Percentiles rank a stretch among this genome's conserved stretches.
Conservation (phyloP, 2,329 filamentous ascomycete genomes). For the Verticillium isaacii region DNA sequence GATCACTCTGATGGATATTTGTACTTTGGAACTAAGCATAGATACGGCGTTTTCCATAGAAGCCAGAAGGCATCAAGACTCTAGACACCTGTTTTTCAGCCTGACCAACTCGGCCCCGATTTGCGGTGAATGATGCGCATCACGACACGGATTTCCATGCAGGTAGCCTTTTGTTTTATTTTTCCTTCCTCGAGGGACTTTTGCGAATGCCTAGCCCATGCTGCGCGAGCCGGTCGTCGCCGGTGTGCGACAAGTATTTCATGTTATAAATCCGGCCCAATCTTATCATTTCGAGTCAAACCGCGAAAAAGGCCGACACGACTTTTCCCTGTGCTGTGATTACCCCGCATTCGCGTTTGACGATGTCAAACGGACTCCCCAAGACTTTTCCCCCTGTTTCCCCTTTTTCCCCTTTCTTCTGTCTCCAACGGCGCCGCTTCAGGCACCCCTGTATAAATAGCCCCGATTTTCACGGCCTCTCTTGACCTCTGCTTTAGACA, state of each 20-base stretch:
- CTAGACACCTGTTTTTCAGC: not conserved
- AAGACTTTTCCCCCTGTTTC: not conserved
- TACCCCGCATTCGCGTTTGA: not conserved
- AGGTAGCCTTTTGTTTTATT: too few species aligned
- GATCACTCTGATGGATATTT: not conserved
- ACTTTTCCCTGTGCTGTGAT: not conserved
- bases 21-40: not conserved
- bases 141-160: too few species aligned
- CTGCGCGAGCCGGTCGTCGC: not conserved
- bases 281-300: not conserved
- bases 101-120: too few species aligned
- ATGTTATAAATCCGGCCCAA: not conserved
- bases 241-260: not conserved
- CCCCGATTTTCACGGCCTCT: not conserved
- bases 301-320: not conserved
- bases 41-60: not conserved
- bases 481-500: not conserved
- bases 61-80: not conserved
- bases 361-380: not conserved
- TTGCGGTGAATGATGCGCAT: too few species aligned
- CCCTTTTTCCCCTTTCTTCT: not conserved
- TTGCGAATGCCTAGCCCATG: not conserved
- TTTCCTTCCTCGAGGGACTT: too few species aligned
- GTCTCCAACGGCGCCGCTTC: not conserved
- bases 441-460: not conserved